Conservation (phyloP, 257 asterid genomes). For the Vinca minor region DNA sequence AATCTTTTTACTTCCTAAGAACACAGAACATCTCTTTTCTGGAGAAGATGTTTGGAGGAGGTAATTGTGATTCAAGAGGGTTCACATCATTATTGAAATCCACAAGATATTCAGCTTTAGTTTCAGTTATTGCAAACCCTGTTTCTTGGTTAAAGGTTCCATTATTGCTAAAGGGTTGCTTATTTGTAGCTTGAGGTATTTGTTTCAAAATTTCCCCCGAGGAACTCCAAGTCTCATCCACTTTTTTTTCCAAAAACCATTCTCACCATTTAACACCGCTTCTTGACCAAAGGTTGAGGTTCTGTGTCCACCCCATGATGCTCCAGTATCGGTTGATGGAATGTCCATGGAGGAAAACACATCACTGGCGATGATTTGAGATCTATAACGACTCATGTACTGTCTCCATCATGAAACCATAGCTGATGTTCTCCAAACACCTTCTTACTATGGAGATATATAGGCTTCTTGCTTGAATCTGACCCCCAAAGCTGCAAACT, state of each 20-base stretch:
- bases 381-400: slow-evolving; percentile 39
- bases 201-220: slow-evolving; percentile 23
- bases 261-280: slow-evolving; percentile 26
- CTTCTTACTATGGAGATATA: slow-evolving; percentile 86
- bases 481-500: slow-evolving; percentile 62
- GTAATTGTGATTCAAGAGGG: slow-evolving; percentile 75
- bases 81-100: slow-evolving; percentile 37
- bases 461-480: slow-evolving; percentile 50
- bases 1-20: slow-evolving; percentile 47
- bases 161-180: slow-evolving; percentile 17
- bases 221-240: slow-evolving; percentile 18
- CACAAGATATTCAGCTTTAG: slow-evolving; percentile 23
- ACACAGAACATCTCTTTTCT: slow-evolving; percentile 68
- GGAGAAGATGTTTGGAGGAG: slow-evolving; percentile 73
- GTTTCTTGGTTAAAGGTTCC: slow-evolving; percentile 25
- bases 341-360: slow-evolving; percentile 25
- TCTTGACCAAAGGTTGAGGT: slow-evolving; percentile 24
- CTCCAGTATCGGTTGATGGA: slow-evolving; percentile 27
- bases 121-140: slow-evolving; percentile 19
- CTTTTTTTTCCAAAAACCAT: slow-evolving; percentile 24
- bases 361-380: slow-evolving; percentile 24
- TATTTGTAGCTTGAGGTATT: slow-evolving; percentile 26
- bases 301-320: slow-evolving; percentile 23
- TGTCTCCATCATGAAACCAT: slow-evolving; percentile 92
- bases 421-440: slow-evolving; percentile 77